These are phyloP conservation scores for Aspergillus udagawae DNA, from an alignment of 2,329 filamentous ascomycete genomes.

Conservation along the genomic window DNA sequence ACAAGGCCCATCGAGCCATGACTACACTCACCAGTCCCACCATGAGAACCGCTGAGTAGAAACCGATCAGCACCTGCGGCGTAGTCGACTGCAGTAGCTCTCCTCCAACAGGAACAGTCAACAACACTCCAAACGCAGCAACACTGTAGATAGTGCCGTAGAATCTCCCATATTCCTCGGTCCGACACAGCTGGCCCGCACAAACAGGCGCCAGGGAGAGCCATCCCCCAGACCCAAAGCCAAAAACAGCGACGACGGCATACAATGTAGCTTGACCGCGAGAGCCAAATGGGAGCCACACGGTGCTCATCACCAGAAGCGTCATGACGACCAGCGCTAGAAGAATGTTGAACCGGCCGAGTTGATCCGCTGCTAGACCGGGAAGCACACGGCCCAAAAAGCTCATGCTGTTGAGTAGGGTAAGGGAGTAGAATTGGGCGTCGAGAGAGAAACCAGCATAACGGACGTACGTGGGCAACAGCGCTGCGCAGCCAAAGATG, in stretches of 20 bases:
- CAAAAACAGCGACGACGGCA: conserved; percentile 45
- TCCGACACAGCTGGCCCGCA: conserved; percentile 45
- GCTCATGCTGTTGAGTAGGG: conserved; percentile 43
- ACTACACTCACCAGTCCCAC: conserved; percentile 27
- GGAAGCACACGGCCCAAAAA: conserved; percentile 44
- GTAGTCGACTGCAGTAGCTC: conserved; percentile 46
- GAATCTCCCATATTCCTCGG: conserved; percentile 47
- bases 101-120: conserved; percentile 46
- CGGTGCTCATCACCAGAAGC: conserved; percentile 37
- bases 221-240: conserved; percentile 48
- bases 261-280: conserved; percentile 40
- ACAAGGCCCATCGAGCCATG: conserved; percentile 33
- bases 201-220: conserved; percentile 45
- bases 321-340: conserved; percentile 34
- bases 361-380: conserved; percentile 40
- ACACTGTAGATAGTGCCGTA: conserved; percentile 48
- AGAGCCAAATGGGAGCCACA: conserved; percentile 46
- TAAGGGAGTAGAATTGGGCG: conserved; percentile 43
- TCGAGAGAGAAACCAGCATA: conserved; percentile 36
- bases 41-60: conserved; percentile 43
- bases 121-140: conserved; percentile 43
- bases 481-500: conserved; percentile 46
- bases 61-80: conserved; percentile 42
- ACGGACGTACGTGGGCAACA: conserved; percentile 45
- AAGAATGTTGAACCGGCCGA: conserved; percentile 47